These are phyloP conservation scores for Cadophora sp. DNA, from an alignment of 2,329 filamentous ascomycete genomes.

Conservation along the genomic window DNA sequence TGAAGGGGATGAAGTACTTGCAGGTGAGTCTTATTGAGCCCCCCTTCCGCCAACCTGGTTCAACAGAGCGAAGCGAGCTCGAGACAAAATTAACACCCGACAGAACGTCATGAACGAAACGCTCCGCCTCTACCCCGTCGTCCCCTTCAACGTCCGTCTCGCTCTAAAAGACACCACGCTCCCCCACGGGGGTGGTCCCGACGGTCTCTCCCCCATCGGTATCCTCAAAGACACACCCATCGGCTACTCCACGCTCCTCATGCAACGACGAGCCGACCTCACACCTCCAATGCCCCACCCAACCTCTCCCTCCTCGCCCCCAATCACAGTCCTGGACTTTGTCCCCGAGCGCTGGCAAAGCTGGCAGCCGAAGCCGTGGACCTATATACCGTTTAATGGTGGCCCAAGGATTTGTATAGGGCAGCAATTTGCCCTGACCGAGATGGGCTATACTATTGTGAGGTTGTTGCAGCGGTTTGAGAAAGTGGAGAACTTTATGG, in stretches of 20 bases:
- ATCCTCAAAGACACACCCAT: constrained; percentile 71
- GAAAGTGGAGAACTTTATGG: constrained; percentile 64
- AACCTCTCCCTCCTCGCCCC: constrained; percentile 56
- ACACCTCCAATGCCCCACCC: constrained; percentile 59
- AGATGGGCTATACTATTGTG: constrained; percentile 76
- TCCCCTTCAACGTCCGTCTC: constrained; percentile 80
- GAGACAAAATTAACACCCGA: constrained; percentile 21
- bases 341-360: constrained; percentile 71
- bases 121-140: constrained; percentile 76
- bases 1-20: constrained; percentile 89
- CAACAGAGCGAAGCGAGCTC: too few relatives aligned
- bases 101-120: constrained; percentile 77
- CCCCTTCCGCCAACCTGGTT: too few relatives aligned
- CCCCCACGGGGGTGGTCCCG: constrained; percentile 71
- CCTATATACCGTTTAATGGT: constrained; percentile 77
- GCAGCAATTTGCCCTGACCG: constrained; percentile 82
- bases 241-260: constrained; percentile 70
- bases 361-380: constrained; percentile 71
- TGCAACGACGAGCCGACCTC: constrained; percentile 73
- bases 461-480: constrained; percentile 77
- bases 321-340: constrained; percentile 59
- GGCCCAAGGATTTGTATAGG: constrained; percentile 81
- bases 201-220: constrained; percentile 66
- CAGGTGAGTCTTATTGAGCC: constrained; percentile 46
- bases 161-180: constrained; percentile 77